Evolutionary conservation across 2,329 filamentous ascomycete species (phyloP).

Genomic region (Pseudogymnoascus sp.): DNA sequence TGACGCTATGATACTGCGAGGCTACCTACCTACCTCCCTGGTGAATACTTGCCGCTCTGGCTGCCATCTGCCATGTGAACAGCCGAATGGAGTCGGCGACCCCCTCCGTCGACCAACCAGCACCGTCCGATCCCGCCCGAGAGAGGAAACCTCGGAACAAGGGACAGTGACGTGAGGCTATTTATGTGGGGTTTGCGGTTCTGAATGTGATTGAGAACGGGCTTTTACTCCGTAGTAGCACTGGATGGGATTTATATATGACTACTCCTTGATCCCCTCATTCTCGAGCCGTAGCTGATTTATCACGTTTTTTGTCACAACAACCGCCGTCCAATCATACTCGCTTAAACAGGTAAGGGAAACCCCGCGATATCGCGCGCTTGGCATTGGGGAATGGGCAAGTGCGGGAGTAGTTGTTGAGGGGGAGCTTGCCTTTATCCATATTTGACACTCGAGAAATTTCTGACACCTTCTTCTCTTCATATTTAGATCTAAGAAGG

Average conservation of each 20-base stretch:
- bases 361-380: slow-evolving; percentile 7
- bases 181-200: not conserved
- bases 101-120: not conserved
- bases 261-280: not conserved
- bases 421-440: not conserved
- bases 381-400: slow-evolving; percentile 5
- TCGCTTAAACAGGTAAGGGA: slow-evolving; percentile 8
- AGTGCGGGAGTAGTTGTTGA: not conserved
- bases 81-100: not conserved
- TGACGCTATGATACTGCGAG: not conserved
- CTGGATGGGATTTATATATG: not conserved
- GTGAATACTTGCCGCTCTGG: not conserved
- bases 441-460: not conserved
- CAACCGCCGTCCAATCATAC: not conserved
- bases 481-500: not conserved
- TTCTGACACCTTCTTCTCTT: not conserved
- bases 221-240: not conserved
- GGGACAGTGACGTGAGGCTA: not conserved
- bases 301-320: not conserved
- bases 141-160: not conserved
- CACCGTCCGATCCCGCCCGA: not conserved
- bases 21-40: not conserved
- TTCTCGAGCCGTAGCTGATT: not conserved
- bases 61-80: not conserved
- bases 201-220: not conserved